Evolutionary conservation across 768 basidiomycete genomes (phyloP).

Genomic region (Lentinula boryana): DNA sequence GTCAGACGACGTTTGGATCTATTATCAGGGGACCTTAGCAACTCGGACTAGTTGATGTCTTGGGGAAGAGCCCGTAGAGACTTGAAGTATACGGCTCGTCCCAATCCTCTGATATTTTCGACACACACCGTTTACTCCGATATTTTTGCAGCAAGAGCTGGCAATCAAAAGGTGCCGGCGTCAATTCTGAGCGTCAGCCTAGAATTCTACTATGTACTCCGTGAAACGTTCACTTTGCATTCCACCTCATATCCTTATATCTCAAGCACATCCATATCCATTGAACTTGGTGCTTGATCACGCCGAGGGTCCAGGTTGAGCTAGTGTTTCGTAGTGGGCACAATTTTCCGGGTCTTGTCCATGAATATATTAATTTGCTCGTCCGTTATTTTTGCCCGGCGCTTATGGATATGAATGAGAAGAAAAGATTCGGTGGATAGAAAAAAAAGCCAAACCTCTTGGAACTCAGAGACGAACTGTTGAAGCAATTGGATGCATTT

Average conservation of each 20-base stretch:
- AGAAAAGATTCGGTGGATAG: slow-evolving; percentile 4
- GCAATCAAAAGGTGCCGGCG: too few relatives aligned
- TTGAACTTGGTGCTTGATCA: not conserved
- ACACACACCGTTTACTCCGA: too few relatives aligned
- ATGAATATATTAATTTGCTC: slow-evolving; percentile 72
- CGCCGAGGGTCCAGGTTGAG: slow-evolving; percentile 1
- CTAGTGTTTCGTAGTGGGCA: slow-evolving; percentile 35
- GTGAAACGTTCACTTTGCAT: too few relatives aligned
- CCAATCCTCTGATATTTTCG: too few relatives aligned
- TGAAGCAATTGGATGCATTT: slow-evolving; percentile 82
- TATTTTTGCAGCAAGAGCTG: too few relatives aligned
- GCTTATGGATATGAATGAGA: slow-evolving; percentile 35
- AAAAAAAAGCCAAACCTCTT: slow-evolving; percentile 41
- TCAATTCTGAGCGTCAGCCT: too few relatives aligned
- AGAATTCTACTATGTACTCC: too few relatives aligned
- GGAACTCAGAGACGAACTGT: slow-evolving; percentile 79
- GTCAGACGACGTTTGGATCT: too few relatives aligned
- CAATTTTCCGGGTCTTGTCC: slow-evolving; percentile 75
- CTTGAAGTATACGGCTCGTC: too few relatives aligned
- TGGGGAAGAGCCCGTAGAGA: too few relatives aligned
- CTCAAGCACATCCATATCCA: not conserved
- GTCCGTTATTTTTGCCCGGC: slow-evolving; percentile 75
- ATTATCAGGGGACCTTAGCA: too few relatives aligned
- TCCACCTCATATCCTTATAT: not conserved
- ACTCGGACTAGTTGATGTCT: too few relatives aligned